Conservation (phyloP, 1,284 basidiomycete species). For the Puccinia novopanici region DNA sequence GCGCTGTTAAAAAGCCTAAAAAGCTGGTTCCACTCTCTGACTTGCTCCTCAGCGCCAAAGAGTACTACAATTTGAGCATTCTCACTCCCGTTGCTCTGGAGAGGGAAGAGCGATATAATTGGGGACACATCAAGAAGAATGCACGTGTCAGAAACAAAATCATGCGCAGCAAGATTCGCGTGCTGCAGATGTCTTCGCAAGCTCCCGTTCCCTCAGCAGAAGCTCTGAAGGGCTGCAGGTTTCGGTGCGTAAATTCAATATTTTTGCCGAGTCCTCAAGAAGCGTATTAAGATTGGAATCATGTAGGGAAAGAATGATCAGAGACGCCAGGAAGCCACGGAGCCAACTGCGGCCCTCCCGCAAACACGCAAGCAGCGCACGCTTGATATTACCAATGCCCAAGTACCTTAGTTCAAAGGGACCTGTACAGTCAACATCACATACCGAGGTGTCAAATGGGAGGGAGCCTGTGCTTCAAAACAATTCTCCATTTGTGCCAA, state of each 20-base stretch:
- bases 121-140: slow-evolving; percentile 44
- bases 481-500: background rate
- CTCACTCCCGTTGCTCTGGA: slow-evolving; percentile 38
- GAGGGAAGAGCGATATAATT: slow-evolving; percentile 41
- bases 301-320: background rate
- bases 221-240: background rate
- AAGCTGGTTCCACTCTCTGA: slow-evolving; percentile 28
- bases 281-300: background rate
- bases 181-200: slow-evolving; percentile 47
- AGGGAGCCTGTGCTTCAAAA: background rate
- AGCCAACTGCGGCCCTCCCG: background rate
- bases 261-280: background rate
- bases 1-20: background rate
- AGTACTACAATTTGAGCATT: slow-evolving; percentile 15
- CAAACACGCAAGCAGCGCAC: background rate
- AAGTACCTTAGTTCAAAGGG: background rate
- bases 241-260: background rate
- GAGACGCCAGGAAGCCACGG: background rate
- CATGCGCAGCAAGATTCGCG: background rate
- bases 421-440: background rate
- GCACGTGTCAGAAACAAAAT: slow-evolving; percentile 6
- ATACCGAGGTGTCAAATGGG: background rate
- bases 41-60: slow-evolving; percentile 40
- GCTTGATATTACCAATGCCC: background rate
- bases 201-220: slow-evolving; percentile 2